These are phyloP conservation scores for Pseudotulostoma volvatum DNA, from an alignment of 495 filamentous ascomycete species.

Conservation along the genomic window DNA sequence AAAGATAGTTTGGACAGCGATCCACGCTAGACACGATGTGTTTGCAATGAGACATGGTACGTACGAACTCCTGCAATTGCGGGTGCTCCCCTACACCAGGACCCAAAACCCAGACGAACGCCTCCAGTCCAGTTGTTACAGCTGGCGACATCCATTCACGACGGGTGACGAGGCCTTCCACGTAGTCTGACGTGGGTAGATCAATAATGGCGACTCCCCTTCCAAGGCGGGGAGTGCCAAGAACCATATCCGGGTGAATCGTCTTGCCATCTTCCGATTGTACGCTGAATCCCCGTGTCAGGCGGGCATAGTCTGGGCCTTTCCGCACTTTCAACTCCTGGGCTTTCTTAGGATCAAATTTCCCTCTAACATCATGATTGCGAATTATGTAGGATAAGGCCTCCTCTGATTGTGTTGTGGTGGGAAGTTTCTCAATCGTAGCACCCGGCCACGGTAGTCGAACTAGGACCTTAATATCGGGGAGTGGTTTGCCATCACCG, in stretches of 20 bases:
- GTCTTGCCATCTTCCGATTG: slow-evolving; percentile 35
- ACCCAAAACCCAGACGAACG: slow-evolving; percentile 70
- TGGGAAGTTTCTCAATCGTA: slow-evolving; percentile 42
- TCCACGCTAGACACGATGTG: slow-evolving; percentile 64
- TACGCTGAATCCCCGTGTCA: slow-evolving; percentile 38
- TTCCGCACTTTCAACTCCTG: slow-evolving; percentile 37
- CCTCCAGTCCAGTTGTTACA: slow-evolving; percentile 48
- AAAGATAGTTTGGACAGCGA: slow-evolving; percentile 53
- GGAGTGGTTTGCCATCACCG: slow-evolving; percentile 27
- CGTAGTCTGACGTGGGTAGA: slow-evolving; percentile 48
- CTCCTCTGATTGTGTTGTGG: slow-evolving; percentile 41
- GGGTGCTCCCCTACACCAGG: slow-evolving; percentile 44
- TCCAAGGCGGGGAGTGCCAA: slow-evolving; percentile 36
- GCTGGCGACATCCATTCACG: slow-evolving; percentile 54
- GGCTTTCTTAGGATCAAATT: slow-evolving; percentile 55
- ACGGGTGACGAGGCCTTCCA: slow-evolving; percentile 47
- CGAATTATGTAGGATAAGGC: slow-evolving; percentile 78
- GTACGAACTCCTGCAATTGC: slow-evolving; percentile 51
- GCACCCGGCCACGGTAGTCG: slow-evolving; percentile 75
- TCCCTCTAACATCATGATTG: slow-evolving; percentile 56
- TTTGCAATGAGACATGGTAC: slow-evolving; percentile 36
- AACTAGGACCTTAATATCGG: slow-evolving; percentile 57
- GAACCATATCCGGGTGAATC: slow-evolving; percentile 50
- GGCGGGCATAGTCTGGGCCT: slow-evolving; percentile 35
- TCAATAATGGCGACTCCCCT: slow-evolving; percentile 68